Evolutionary conservation across 108 stramenopile species (phyloP).

Genomic region (Ochromonas danica): DNA sequence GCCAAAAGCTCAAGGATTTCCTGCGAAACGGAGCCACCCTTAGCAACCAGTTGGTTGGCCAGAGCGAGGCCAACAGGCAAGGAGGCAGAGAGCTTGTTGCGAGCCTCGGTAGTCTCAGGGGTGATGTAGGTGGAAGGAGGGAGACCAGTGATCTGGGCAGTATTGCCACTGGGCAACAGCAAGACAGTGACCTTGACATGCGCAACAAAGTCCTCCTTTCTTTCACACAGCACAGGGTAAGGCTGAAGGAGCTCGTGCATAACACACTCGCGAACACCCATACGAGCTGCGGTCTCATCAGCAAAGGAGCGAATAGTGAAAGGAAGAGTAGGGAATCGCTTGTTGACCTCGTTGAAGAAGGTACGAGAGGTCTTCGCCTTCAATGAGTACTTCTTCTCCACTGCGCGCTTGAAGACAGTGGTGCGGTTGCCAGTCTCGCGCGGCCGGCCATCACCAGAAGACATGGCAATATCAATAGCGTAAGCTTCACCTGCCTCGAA

Average conservation of each 20-base stretch:
- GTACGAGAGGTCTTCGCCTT: slow-evolving; percentile 71
- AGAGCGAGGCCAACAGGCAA: no score
- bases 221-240: slow-evolving; percentile 88
- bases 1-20: no score
- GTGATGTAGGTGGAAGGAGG: slow-evolving; percentile 48
- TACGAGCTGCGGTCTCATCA: slow-evolving; percentile 76
- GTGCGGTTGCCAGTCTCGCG: slow-evolving; percentile 76
- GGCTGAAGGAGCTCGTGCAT: slow-evolving; percentile 83
- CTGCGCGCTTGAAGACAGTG: slow-evolving; percentile 95
- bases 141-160: slow-evolving; percentile 81
- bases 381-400: slow-evolving; percentile 85
- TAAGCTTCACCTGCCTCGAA: slow-evolving; percentile 84
- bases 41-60: no score
- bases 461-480: slow-evolving; percentile 92
- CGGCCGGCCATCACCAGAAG: slow-evolving; percentile 94
- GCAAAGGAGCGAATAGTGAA: slow-evolving; percentile 90
- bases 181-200: slow-evolving; percentile 98
- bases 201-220: slow-evolving; percentile 76
- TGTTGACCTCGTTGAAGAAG: slow-evolving; percentile 80
- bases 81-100: no score
- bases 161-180: slow-evolving; percentile 78
- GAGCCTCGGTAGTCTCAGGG: no score
- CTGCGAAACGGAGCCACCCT: no score
- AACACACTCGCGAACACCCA: slow-evolving; percentile 90
- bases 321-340: slow-evolving; percentile 91